phyloP scores from a whole-genome alignment of 2,329 filamentous ascomycete species.

The Alternaria sp. region DNA sequence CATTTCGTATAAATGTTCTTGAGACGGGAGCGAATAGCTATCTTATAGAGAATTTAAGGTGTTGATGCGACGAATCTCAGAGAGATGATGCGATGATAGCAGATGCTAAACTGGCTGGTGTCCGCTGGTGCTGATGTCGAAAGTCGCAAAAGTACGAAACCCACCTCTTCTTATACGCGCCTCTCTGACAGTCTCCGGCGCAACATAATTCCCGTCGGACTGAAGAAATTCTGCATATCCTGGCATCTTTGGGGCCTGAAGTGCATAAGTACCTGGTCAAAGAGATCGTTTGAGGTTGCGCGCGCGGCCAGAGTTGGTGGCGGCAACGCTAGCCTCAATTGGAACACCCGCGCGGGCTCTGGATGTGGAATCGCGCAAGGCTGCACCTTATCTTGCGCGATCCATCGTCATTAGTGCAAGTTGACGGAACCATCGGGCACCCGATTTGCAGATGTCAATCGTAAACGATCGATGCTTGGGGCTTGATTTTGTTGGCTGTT shows the following conservation, averaged over 20 bases:
- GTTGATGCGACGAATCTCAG: neutral
- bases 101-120: neutral
- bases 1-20: conserved; percentile 38
- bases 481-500: too few relatives aligned
- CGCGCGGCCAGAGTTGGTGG: neutral
- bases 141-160: neutral
- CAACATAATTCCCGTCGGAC: neutral
- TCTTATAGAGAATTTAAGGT: fast-evolving
- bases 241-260: neutral
- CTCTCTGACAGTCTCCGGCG: neutral
- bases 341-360: neutral
- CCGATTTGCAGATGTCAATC: too few relatives aligned
- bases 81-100: neutral
- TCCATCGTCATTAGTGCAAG: neutral
- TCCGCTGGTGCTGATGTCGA: neutral
- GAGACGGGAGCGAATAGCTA: neutral
- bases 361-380: neutral
- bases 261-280: neutral
- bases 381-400: neutral
- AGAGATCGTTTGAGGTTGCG: neutral
- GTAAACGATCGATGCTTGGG: too few relatives aligned
- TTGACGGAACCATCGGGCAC: too few relatives aligned
- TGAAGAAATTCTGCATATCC: neutral
- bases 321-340: neutral
- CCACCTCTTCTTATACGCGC: neutral